A percentile compares a stretch with the other conserved stretches of the same genome.
These are phyloP conservation scores for Gossypium schwendimanii DNA, from an alignment of 441 rosid species.

Conservation along the genomic window DNA sequence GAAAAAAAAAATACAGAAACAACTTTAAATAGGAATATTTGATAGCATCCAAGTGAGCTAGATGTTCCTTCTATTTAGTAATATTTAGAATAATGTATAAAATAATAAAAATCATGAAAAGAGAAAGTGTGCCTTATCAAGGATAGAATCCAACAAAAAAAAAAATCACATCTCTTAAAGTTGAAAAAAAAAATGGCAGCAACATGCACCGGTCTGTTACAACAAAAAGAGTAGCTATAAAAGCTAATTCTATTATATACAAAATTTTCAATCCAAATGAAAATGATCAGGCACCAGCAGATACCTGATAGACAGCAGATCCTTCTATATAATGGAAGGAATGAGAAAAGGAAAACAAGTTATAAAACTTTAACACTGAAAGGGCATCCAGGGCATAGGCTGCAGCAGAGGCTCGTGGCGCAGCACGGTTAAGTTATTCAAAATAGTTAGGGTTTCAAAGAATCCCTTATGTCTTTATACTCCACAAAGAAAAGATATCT, in stretches of 20 bases:
- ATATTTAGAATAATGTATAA: neutral
- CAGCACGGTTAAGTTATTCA: neutral
- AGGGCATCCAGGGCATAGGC: neutral
- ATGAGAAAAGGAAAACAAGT: conserved; percentile 6
- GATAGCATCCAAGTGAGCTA: neutral
- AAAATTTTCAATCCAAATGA: neutral
- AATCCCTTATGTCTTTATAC: neutral
- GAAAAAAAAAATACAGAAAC: neutral
- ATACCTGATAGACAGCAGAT: conserved; percentile 13
- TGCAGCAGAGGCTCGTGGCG: neutral
- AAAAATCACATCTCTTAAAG: neutral
- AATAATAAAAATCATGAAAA: neutral
- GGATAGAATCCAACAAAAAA: neutral
- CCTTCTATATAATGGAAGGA: conserved; percentile 2
- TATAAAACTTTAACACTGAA: neutral
- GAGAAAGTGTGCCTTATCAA: neutral
- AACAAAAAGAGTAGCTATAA: neutral
- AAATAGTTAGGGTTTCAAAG: conserved; percentile 10
- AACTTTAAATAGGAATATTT: neutral
- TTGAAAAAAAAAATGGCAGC: neutral
- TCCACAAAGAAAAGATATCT: neutral
- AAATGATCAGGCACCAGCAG: neutral
- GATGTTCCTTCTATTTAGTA: neutral
- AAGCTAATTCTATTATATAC: neutral
- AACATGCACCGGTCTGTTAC: neutral